phyloP scores from a whole-genome alignment of 2,329 filamentous ascomycete genomes.

The Raffaelea albimanens region DNA sequence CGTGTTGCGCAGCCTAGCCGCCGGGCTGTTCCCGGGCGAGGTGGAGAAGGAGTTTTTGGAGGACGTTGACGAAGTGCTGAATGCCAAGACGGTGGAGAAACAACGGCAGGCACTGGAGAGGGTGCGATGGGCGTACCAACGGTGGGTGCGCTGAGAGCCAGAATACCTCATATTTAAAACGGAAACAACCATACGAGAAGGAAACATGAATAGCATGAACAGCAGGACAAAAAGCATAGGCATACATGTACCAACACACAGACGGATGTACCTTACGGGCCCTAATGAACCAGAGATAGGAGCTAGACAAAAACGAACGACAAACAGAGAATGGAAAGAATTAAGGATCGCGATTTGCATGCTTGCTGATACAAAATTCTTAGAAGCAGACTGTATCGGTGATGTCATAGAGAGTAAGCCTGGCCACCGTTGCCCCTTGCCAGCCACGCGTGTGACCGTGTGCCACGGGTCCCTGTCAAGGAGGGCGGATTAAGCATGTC shows the following conservation, averaged over 20 bases:
- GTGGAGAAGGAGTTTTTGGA: slow-evolving; percentile 79
- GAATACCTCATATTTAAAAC: not conserved
- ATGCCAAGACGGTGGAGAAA: slow-evolving; percentile 67
- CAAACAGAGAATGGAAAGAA: too few relatives aligned
- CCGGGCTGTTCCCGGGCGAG: slow-evolving; percentile 59
- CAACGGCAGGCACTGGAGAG: slow-evolving; percentile 74
- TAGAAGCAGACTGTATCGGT: too few relatives aligned
- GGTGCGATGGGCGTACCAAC: slow-evolving; percentile 82
- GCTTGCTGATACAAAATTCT: too few relatives aligned
- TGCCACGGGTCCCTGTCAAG: too few relatives aligned
- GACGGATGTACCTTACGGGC: not conserved
- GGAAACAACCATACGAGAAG: too few relatives aligned
- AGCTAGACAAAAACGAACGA: too few relatives aligned
- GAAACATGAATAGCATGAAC: not conserved
- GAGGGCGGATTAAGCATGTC: too few relatives aligned
- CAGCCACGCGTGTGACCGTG: too few relatives aligned
- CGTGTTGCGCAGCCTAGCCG: slow-evolving; percentile 61
- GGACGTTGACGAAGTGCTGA: slow-evolving; percentile 77
- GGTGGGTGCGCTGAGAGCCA: slow-evolving; percentile 50
- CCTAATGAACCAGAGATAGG: too few relatives aligned
- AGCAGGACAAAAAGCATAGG: not conserved
- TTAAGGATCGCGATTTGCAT: too few relatives aligned
- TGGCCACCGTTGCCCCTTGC: too few relatives aligned
- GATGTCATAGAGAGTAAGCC: too few relatives aligned
- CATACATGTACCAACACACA: not conserved